phyloP scores from a whole-genome alignment of 2,329 filamentous ascomycete genomes.

The Colletotrichum chrysophilum region DNA sequence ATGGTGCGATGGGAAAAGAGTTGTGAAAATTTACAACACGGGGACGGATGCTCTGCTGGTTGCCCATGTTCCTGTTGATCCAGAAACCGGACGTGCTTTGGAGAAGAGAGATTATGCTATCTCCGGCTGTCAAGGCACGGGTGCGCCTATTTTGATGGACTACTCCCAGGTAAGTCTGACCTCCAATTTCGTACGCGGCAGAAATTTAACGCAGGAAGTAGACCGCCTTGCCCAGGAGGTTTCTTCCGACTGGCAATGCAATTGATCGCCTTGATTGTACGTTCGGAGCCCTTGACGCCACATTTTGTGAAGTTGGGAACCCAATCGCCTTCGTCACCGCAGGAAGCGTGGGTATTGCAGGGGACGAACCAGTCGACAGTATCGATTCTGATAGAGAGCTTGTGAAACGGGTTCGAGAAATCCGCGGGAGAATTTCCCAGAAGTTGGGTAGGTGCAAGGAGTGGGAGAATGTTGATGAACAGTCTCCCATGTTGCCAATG shows the following conservation, averaged over 20 bases:
- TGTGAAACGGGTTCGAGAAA: neutral
- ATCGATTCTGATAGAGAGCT: neutral
- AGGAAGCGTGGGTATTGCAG: neutral
- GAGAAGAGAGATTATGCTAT: neutral
- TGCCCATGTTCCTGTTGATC: neutral
- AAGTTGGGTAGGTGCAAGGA: neutral
- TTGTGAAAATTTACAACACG: neutral
- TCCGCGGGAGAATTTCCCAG: neutral
- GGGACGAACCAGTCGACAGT: neutral
- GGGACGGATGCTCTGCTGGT: neutral
- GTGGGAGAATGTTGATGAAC: neutral
- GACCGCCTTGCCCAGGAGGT: neutral
- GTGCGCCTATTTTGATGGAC: neutral
- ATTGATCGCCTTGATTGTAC: neutral
- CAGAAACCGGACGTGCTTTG: neutral
- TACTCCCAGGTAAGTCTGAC: neutral
- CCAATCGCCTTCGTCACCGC: neutral
- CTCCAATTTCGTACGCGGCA: neutral
- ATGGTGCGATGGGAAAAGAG: neutral
- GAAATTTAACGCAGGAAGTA: neutral
- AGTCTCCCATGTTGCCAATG: neutral
- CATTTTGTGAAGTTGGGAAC: neutral
- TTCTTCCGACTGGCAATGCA: neutral
- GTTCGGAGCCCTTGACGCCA: neutral
- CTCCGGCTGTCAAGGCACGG: neutral